Evolutionary conservation across 2,329 filamentous ascomycete genomes (phyloP), one percentile per base, ranked within the genome.

Genomic region (Beauveria varroae): DNA sequence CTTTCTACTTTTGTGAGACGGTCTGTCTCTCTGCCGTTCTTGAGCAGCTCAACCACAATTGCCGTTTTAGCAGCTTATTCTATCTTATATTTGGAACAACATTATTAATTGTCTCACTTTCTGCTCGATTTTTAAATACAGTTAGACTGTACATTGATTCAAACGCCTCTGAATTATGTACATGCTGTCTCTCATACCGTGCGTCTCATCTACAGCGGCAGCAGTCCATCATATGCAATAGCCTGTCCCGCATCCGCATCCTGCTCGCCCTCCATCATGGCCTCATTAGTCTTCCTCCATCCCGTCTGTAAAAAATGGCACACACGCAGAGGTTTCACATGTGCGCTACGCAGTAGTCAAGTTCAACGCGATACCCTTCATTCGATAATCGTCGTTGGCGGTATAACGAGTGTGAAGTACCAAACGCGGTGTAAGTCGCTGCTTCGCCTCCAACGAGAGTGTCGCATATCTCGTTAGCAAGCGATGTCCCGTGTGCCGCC

Each of bases 211-310:
- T 64, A 69, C 67, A 67, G 68, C 6, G 63, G 54, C 51, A 68
- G 63, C 2, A 67, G 26, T 14, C 64, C 64, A 22, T 63, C 53
- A 8, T 63, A 63, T 20, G 43, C 47, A 26, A 76, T 64, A 6
- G 73, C 66, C 62, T 67, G 70, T 8, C 75, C 75, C 37, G 68
- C 70, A 63, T 77, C 71, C 3, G 44, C 66, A 68, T 77, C 74
- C 30, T 72, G 63, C 44, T 68, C 63, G 0, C 75, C 76, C 57
- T 76, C 70, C 12, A 77, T 61, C 1, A 78, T 73, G 56, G 65
- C 52, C 66, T 65, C 40, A 78, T 66, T 12, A 77, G 67, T 16
- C 67, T 57, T 3, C 73, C 76, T 8, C 72, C 73, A 34, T 70
- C 16, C 37, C 69, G 64, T 3, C 68, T 66, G 60, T 77, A 63